Evolutionary conservation across 176 grass and related monocot species (phyloP), one percentile per base, ranked within the genome.

Genomic region (Bromus sterilis): DNA sequence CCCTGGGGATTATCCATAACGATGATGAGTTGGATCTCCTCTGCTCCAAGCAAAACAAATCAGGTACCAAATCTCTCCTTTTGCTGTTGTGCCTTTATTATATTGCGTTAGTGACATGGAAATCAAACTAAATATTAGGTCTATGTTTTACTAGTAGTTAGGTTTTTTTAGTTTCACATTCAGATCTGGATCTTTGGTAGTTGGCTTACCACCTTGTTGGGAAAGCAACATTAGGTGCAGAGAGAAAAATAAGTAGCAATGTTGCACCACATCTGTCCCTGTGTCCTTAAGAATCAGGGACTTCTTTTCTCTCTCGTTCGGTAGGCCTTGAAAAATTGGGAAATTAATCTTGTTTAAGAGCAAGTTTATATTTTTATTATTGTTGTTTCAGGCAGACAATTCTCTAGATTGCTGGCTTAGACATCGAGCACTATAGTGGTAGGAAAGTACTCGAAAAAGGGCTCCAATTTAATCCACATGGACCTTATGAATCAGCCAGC

Each of bases 151-250:
- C 31, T 34, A 9, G 30, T 66, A 13, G 73, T 77, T 89, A 80
- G 63, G 63, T 40, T 39, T 68, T 61, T 13, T 24, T 12, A 39
- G 11, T 39, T 77, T 63, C 20, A 4, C 40, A 28, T 69, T 76
- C 69, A 89, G 71, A 81, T 77, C 71, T 85, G 33, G 71, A 81
- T 71, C 43, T 31, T 56, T 72, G 62, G 79, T 82, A 11, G 82
- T 56, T 82, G 56, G 82, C 71, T 80, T 77, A 66, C 82, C 78
- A 77, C 71, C 55, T 30, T 85, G 82, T 77, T 71, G 61, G 76
- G 71, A 71, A 85, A 77, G 25, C n/a, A 56, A 14, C 1, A 75
- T 34, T 77, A 51, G 69, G 24, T 59, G 48, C 21, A 75, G 30
- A 37, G 23, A 71, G 39, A 71, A 58, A 66, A 80, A 75, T 37